These are phyloP conservation scores for Ascosphaera pollenicola DNA, from an alignment of 2,329 filamentous ascomycete species.

Conservation along the genomic window DNA sequence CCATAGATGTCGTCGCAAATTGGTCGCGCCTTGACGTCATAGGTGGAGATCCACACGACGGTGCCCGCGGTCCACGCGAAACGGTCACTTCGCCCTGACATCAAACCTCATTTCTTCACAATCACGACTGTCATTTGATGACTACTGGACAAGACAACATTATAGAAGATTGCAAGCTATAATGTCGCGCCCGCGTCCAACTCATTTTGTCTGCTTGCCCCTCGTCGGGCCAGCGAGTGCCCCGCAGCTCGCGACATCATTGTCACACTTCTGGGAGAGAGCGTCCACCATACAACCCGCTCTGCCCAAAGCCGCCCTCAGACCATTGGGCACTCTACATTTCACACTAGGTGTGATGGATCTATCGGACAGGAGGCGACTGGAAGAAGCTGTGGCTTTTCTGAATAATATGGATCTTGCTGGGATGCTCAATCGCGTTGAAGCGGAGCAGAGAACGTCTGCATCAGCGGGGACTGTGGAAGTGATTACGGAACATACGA, in stretches of 20 bases:
- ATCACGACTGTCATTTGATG: neutral
- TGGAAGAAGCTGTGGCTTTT: constrained; percentile 25
- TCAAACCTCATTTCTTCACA: neutral
- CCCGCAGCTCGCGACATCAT: constrained; percentile 39
- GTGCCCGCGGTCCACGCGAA: no score
- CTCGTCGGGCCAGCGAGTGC: constrained; percentile 40
- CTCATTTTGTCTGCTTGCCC: constrained; percentile 29
- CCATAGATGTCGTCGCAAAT: no score
- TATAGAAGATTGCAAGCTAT: constrained; percentile 2
- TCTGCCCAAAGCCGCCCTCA: constrained; percentile 44
- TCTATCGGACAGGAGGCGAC: constrained; percentile 29
- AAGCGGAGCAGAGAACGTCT: constrained; percentile 6
- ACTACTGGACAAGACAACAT: neutral
- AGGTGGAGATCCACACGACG: no score
- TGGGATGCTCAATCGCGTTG: constrained; percentile 20
- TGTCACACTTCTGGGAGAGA: constrained; percentile 39
- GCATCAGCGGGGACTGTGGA: constrained; percentile 15
- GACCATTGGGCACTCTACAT: constrained; percentile 63
- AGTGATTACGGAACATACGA: constrained; percentile 16
- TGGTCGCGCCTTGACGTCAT: no score
- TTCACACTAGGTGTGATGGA: constrained; percentile 75
- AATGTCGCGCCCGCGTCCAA: constrained; percentile 15
- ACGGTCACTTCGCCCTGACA: no score
- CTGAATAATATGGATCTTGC: constrained; percentile 25
- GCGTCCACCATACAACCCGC: constrained; percentile 15